Evolutionary conservation across 768 basidiomycete genomes (phyloP), one percentile per base, ranked within the genome.

Genomic region (Cystobasidium ongulense): DNA sequence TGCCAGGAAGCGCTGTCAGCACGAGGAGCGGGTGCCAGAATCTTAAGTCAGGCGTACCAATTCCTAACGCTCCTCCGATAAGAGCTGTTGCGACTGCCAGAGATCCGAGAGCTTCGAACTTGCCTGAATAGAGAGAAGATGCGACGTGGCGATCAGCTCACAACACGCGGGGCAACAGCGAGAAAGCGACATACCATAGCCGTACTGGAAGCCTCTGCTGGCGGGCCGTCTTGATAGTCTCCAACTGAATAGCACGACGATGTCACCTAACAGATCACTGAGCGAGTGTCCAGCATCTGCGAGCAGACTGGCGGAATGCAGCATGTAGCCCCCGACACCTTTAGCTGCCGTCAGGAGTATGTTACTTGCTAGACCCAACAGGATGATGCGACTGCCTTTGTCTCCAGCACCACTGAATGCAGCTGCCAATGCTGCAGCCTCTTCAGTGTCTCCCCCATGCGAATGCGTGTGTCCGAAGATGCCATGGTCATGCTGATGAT

Each of bases 51-150:
- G 46, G 61, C 73, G 33, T 10, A 74, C 77, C 78, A 65, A 93
- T 89, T 67, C 89, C 90, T 21, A 90, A 83, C 1, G 90, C 89
- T 70, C 90, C 91, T 3, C 88, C 88, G 71, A 92, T 87, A 74
- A 99, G 86, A 36, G 97, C 85, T 62, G 96, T 82, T 1, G 92
- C 90, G 59, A 96, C 89, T 41, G 89, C 87, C 1, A 90, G 87
- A n/a, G 94, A 95, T 59, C 95, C 95, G 27, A 97, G 84, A 3
- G 92, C 93, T 82, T 99, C 95, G 77, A 92, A 95, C 82, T 98
- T 97, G 76, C 89, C 89, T 78, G 91, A 71, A 41, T 10, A 18
- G 25, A 75, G 72, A 23, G 31, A 63, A 23, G 8, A 36, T 11
- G 21, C 25, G 21, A 17, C 31, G 17, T 31, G 33, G 54, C 4